Conservation (phyloP, 108 stramenopile genomes). For the Cyclostephanos tholiformis region DNA sequence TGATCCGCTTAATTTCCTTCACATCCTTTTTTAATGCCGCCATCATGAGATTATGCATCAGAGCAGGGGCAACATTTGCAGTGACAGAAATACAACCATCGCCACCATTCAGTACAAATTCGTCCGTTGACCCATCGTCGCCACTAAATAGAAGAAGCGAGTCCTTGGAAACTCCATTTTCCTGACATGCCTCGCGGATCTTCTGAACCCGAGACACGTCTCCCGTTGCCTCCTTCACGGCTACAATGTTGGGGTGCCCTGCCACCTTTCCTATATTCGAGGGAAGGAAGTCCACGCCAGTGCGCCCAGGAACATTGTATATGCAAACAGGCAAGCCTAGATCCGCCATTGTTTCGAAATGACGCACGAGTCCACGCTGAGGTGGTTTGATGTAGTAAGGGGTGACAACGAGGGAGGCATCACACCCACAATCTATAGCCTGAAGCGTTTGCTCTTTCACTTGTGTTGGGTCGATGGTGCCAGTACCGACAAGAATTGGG, state of each 20-base stretch:
- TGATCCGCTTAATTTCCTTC: slow-evolving; percentile 53
- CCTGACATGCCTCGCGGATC: slow-evolving; percentile 44
- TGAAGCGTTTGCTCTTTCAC: slow-evolving; percentile 61
- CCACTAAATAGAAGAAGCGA: slow-evolving; percentile 73
- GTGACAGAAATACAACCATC: slow-evolving; percentile 78
- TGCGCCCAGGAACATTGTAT: slow-evolving; percentile 82
- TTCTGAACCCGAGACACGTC: slow-evolving; percentile 63
- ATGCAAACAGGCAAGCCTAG: slow-evolving; percentile 73
- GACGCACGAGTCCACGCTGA: slow-evolving; percentile 66
- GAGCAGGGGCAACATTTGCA: slow-evolving; percentile 65
- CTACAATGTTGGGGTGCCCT: slow-evolving; percentile 63
- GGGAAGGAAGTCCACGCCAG: slow-evolving; percentile 57
- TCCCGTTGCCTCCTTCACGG: slow-evolving; percentile 75
- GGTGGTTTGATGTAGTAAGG: slow-evolving; percentile 88
- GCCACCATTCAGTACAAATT: slow-evolving; percentile 69
- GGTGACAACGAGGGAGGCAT: slow-evolving; percentile 81
- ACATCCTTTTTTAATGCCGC: slow-evolving; percentile 51
- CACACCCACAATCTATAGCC: slow-evolving; percentile 69
- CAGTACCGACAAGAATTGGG: slow-evolving; percentile 69
- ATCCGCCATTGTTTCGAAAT: slow-evolving; percentile 69
- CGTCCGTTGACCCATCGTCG: slow-evolving; percentile 66
- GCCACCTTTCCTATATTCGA: slow-evolving; percentile 56
- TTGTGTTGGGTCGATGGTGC: slow-evolving; percentile 57
- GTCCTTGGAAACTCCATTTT: slow-evolving; percentile 29
- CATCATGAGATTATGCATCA: slow-evolving; percentile 60